Percentiles rank a stretch among this genome's conserved stretches.
These are phyloP conservation scores for Berkeleyomyces rouxiae DNA, from an alignment of 2,329 filamentous ascomycete species.

Conservation along the genomic window DNA sequence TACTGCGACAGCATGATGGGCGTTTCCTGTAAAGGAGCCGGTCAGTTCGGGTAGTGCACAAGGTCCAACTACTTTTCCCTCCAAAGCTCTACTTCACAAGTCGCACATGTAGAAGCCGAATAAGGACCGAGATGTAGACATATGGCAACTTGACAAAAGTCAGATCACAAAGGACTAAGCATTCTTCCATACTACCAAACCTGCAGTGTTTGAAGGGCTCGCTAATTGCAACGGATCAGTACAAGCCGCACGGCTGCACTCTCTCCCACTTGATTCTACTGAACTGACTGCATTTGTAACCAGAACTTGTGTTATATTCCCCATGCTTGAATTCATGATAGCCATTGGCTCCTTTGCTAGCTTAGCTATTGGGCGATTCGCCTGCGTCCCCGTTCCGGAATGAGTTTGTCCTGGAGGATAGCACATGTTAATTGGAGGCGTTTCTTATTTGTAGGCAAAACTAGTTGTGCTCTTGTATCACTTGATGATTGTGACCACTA, in stretches of 20 bases:
- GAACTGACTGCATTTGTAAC: neutral
- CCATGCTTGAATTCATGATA: too few relatives aligned
- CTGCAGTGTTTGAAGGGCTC: neutral
- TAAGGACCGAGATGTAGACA: neutral
- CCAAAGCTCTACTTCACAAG: neutral
- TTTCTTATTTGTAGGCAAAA: too few relatives aligned
- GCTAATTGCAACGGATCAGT: neutral
- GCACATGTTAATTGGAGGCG: too few relatives aligned
- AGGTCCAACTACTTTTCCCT: neutral
- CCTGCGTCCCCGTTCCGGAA: too few relatives aligned
- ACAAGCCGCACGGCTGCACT: neutral
- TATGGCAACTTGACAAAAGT: neutral
- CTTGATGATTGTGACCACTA: neutral
- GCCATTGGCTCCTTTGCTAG: too few relatives aligned
- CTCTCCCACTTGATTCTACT: neutral
- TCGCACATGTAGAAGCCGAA: neutral
- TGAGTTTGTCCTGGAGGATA: too few relatives aligned
- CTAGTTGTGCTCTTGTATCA: neutral
- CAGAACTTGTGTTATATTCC: too few relatives aligned
- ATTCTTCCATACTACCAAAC: neutral
- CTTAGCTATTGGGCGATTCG: too few relatives aligned
- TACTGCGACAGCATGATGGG: too few relatives aligned
- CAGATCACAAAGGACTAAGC: neutral
- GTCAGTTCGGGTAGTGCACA: neutral
- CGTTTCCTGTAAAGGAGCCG: too few relatives aligned